These are phyloP conservation scores for Colletotrichum chrysophilum DNA, from an alignment of 2,329 filamentous ascomycete species.

Conservation along the genomic window DNA sequence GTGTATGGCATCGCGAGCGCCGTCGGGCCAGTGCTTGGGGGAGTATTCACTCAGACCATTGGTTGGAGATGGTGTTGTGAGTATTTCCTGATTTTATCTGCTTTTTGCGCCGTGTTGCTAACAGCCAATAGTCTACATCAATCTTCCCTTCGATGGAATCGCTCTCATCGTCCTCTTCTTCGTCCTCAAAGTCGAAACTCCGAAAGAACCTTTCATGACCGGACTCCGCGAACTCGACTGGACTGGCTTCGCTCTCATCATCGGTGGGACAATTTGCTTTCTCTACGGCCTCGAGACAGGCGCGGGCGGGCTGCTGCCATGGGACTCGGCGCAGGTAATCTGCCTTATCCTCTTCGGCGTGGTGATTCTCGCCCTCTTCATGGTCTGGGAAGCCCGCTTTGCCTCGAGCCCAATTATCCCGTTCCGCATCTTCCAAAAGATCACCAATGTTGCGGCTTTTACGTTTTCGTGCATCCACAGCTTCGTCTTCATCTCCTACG, in stretches of 20 bases:
- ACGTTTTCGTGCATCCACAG: constrained; percentile 32
- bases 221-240: constrained; percentile 58
- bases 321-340: constrained; percentile 56
- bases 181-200: constrained; percentile 58
- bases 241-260: constrained; percentile 58
- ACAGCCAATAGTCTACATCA: constrained; percentile 47
- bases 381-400: constrained; percentile 58
- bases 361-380: constrained; percentile 44
- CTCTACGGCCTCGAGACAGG: constrained; percentile 67
- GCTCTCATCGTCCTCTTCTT: constrained; percentile 38
- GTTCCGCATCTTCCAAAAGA: constrained; percentile 52
- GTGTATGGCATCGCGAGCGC: constrained; percentile 61
- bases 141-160: constrained; percentile 43
- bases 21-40: constrained; percentile 62
- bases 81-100: constrained; percentile 28
- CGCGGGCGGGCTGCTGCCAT: constrained; percentile 52
- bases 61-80: constrained; percentile 60
- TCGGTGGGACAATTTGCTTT: constrained; percentile 63
- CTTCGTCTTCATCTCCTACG: constrained; percentile 58
- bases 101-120: neutral
- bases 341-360: constrained; percentile 57
- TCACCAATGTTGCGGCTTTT: constrained; percentile 57
- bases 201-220: constrained; percentile 56
- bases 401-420: constrained; percentile 65
- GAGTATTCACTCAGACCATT: constrained; percentile 60